Conservation (phyloP, 768 basidiomycete species). For the Leccinum arenicola region DNA sequence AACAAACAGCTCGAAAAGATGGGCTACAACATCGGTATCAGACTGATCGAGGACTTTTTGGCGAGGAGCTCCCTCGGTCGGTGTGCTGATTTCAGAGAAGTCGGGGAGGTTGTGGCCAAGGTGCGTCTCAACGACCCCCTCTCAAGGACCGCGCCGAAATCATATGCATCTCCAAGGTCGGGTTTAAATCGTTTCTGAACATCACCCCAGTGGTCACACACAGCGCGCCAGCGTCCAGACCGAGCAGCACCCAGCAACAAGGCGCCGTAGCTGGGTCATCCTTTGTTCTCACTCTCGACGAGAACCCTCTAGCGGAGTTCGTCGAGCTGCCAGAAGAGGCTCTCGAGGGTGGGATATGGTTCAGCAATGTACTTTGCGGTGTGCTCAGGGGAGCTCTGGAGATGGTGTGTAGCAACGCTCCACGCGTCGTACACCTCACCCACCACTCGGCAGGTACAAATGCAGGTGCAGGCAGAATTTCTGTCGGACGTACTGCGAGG, state of each 20-base stretch:
- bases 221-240: slow-evolving; percentile 50
- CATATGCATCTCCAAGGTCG: slow-evolving; percentile 57
- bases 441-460: slow-evolving; percentile 68
- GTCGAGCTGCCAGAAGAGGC: slow-evolving; percentile 95
- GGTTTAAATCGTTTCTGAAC: slow-evolving; percentile 97
- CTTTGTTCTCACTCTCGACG: slow-evolving; percentile 87
- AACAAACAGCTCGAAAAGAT: slow-evolving; percentile 98
- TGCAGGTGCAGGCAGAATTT: slow-evolving; percentile 90
- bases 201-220: slow-evolving; percentile 83
- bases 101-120: slow-evolving; percentile 94
- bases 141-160: not conserved
- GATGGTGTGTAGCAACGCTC: slow-evolving; percentile 63
- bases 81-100: slow-evolving; percentile 91
- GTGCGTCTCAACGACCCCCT: slow-evolving; percentile 39
- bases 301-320: slow-evolving; percentile 96
- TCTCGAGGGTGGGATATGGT: slow-evolving; percentile 92
- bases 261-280: slow-evolving; percentile 47
- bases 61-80: slow-evolving; percentile 89
- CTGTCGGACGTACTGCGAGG: slow-evolving; percentile 88
- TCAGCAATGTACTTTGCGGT: slow-evolving; percentile 94
- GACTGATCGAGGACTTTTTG: slow-evolving; percentile 96
- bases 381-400: slow-evolving; percentile 91
- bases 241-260: slow-evolving; percentile 41
- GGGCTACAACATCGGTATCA: slow-evolving; percentile 97
- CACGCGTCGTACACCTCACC: slow-evolving; percentile 13